These are phyloP conservation scores for Eucalyptus tenuipes DNA, from an alignment of 345 rosid genomes.

Conservation along the genomic window DNA sequence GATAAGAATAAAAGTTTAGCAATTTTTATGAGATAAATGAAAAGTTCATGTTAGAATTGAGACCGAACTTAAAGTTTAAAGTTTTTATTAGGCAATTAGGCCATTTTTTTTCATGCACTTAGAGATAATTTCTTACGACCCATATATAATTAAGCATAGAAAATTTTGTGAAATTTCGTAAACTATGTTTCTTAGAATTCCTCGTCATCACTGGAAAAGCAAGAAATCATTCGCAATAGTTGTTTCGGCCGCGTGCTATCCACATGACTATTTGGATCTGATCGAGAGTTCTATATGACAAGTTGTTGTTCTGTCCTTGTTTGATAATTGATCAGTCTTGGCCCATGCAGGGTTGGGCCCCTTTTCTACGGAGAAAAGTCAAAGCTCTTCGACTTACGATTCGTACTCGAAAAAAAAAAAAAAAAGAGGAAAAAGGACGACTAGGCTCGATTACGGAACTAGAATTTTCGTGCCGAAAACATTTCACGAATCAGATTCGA, in stretches of 20 bases:
- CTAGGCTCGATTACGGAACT: neutral
- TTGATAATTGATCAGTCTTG: neutral
- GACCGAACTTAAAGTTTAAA: rapidly evolving
- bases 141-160: neutral
- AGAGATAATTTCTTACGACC: too few species aligned
- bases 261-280: neutral
- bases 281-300: neutral
- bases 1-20: neutral
- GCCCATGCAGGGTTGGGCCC: neutral
- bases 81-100: rapidly evolving
- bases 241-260: neutral
- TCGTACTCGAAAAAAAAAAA: too few species aligned
- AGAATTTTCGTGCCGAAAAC: neutral
- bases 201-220: neutral
- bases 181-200: neutral
- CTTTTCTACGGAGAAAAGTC: neutral
- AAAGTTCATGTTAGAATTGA: too few species aligned
- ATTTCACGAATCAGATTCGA: neutral
- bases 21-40: neutral
- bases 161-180: neutral
- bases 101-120: neutral
- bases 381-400: neutral
- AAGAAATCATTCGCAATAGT: neutral
- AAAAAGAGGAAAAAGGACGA: too few species aligned
- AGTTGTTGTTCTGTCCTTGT: neutral